Evolutionary conservation across 2,329 filamentous ascomycete species (phyloP).

Genomic region (Shiraia sp.): DNA sequence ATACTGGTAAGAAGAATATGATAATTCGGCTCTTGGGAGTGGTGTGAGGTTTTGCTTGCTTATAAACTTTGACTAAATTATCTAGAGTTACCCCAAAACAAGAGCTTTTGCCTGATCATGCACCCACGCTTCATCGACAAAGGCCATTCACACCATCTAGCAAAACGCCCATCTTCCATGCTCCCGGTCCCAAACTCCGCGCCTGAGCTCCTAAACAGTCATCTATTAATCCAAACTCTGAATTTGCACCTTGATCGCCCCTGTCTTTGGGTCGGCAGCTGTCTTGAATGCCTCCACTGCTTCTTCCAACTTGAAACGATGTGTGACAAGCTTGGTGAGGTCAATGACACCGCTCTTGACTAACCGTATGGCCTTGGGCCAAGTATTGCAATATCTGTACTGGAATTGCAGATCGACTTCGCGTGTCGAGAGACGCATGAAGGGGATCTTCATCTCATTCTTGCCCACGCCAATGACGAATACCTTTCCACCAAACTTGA

Average conservation of each 20-base stretch:
- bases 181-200: neutral
- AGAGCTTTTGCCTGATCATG: no score
- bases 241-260: constrained; percentile 95
- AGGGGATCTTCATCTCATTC: constrained; percentile 93
- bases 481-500: constrained; percentile 95
- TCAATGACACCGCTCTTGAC: constrained; percentile 84
- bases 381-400: constrained; percentile 95
- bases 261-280: constrained; percentile 82
- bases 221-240: constrained; percentile 58
- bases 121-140: no score
- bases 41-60: no score
- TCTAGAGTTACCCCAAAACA: no score
- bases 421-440: constrained; percentile 87
- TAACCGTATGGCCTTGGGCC: constrained; percentile 89
- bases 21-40: no score
- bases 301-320: constrained; percentile 83
- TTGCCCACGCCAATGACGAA: constrained; percentile 96
- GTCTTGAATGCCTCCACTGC: constrained; percentile 87
- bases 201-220: neutral
- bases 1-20: no score
- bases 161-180: no score
- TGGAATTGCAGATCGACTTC: constrained; percentile 97
- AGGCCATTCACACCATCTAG: no score
- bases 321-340: constrained; percentile 80
- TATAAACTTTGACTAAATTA: no score